Evolutionary conservation across 1,284 basidiomycete species (phyloP).

Genomic region (Austroboletus niveus): DNA sequence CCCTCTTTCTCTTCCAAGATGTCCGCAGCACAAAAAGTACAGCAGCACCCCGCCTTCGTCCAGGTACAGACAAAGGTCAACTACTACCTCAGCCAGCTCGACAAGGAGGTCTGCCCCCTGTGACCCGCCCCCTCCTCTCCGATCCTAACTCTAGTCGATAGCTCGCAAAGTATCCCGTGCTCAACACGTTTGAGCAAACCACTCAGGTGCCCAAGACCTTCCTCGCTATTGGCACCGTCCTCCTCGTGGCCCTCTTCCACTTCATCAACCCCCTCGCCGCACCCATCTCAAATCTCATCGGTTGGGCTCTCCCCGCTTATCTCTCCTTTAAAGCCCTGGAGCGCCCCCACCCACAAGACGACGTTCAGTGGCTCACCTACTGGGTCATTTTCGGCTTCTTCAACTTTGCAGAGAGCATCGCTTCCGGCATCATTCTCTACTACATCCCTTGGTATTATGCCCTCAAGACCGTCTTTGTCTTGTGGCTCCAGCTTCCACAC

Average conservation of each 20-base stretch:
- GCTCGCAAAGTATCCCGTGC: conserved; percentile 90
- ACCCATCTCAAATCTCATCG: conserved; percentile 81
- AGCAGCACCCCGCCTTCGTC: conserved; percentile 82
- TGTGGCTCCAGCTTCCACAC: conserved; percentile 83
- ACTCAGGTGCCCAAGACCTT: conserved; percentile 94
- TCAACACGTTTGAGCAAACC: conserved; percentile 83
- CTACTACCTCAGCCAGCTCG: conserved; percentile 81
- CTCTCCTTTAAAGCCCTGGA: conserved; percentile 87
- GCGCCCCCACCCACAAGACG: conserved; percentile 67
- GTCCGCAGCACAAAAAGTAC: conserved; percentile 73
- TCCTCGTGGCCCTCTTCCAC: conserved; percentile 68
- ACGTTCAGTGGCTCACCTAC: conserved; percentile 88
- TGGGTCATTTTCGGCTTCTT: conserved; percentile 87
- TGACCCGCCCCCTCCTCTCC: conserved; percentile 3
- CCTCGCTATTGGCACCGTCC: conserved; percentile 73
- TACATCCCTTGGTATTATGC: conserved; percentile 89
- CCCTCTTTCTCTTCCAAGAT: conserved; percentile 42
- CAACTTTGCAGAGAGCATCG: conserved; percentile 81
- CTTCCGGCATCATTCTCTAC: conserved; percentile 72
- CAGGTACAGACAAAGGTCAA: conserved; percentile 76
- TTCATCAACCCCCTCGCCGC: conserved; percentile 80
- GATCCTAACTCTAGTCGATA: conserved; percentile 29
- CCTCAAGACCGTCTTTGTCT: conserved; percentile 84
- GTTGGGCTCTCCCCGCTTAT: conserved; percentile 82
- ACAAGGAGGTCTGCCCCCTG: conserved; percentile 77